These are phyloP conservation scores for Starmerella stellata DNA, from an alignment of 805 yeast species.

Conservation along the genomic window DNA sequence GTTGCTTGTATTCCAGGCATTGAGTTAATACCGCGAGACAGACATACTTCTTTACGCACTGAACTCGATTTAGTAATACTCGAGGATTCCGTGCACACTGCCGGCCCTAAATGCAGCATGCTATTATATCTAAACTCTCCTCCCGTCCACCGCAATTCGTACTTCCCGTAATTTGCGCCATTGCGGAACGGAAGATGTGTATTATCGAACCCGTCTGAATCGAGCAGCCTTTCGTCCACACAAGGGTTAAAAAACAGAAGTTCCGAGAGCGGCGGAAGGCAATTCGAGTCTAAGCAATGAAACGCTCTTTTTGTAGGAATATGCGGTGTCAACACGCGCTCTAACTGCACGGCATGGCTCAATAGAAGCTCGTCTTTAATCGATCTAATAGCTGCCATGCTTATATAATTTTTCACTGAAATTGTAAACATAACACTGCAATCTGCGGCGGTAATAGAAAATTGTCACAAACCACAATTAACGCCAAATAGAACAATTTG, in stretches of 20 bases:
- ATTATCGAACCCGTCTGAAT: slow-evolving; percentile 63
- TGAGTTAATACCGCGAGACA: no score
- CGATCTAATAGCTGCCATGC: slow-evolving; percentile 4
- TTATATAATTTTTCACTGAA: neutral
- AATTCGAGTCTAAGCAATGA: neutral
- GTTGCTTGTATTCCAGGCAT: no score
- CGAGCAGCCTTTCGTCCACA: slow-evolving; percentile 31
- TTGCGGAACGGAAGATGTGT: slow-evolving; percentile 43
- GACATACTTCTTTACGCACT: no score
- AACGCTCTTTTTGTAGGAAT: slow-evolving; percentile 7
- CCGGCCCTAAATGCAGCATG: neutral
- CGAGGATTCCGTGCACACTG: neutral
- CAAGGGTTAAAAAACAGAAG: slow-evolving; percentile 49
- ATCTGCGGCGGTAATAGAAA: neutral
- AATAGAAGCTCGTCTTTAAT: neutral
- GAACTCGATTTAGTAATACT: no score
- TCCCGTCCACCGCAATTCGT: slow-evolving; percentile 58
- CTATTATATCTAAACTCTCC: slow-evolving; percentile 28
- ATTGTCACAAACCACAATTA: neutral
- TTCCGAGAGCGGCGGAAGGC: slow-evolving; percentile 36
- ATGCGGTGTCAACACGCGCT: slow-evolving; percentile 18
- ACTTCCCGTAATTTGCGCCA: slow-evolving; percentile 21
- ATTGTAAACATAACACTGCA: neutral
- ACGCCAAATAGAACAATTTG: no score
- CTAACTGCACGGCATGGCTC: slow-evolving; percentile 18